These are phyloP conservation scores for Cutaneotrichosporon daszewskae DNA, from an alignment of 1,284 basidiomycete species.

Conservation along the genomic window DNA sequence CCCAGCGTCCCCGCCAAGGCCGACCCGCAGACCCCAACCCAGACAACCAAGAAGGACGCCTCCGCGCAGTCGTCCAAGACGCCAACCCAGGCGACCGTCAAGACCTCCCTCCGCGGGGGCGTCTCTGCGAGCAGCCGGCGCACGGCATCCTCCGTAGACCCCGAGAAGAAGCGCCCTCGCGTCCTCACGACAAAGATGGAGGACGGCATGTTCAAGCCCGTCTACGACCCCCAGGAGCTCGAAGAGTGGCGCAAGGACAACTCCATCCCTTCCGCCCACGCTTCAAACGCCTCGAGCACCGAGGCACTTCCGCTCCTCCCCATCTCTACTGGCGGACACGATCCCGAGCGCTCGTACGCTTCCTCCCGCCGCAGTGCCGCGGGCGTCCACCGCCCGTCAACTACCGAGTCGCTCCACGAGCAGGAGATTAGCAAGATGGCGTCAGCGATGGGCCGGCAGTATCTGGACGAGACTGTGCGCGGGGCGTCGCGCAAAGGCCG, in stretches of 20 bases:
- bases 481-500: too few relatives aligned
- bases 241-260: conserved; percentile 20
- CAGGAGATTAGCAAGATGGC: too few relatives aligned
- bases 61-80: too few relatives aligned
- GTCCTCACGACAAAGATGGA: conserved; percentile 17
- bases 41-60: neutral
- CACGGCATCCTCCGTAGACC: neutral
- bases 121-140: too few relatives aligned
- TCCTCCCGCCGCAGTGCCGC: too few relatives aligned
- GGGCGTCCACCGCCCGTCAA: too few relatives aligned
- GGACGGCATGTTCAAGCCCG: conserved; percentile 22
- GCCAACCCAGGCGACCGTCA: too few relatives aligned
- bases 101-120: too few relatives aligned
- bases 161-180: conserved; percentile 1
- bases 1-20: neutral
- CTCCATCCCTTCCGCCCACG: conserved; percentile 6
- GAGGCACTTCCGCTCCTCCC: conserved; percentile 9
- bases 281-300: neutral
- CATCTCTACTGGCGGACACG: conserved; percentile 12
- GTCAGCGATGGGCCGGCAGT: too few relatives aligned
- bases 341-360: neutral
- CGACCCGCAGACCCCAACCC: neutral
- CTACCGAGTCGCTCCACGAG: too few relatives aligned
- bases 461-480: too few relatives aligned
- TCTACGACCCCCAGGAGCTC: conserved; percentile 26